Percentiles rank a stretch among this genome's conserved stretches.
phyloP scores from a whole-genome alignment of 305 asterid genomes.

The Fraxinus greggii region DNA sequence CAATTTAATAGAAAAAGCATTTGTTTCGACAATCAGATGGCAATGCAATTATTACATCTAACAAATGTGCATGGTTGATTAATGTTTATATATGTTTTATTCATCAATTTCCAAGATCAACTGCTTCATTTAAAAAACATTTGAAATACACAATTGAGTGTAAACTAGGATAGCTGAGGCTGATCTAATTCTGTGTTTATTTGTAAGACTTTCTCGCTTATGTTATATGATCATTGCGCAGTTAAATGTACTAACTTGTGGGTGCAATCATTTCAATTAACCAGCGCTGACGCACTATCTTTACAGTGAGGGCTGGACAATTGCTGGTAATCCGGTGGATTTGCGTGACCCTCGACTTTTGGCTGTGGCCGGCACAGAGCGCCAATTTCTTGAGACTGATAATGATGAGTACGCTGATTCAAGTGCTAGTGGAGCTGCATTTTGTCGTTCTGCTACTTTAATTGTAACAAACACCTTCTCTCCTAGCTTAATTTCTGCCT shows the following conservation, averaged over 20 bases:
- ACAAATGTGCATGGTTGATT: background rate
- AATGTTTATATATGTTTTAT: background rate
- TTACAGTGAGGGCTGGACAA: conserved; percentile 47
- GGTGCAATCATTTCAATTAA: background rate
- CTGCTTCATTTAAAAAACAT: background rate
- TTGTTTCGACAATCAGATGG: background rate
- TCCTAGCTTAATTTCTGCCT: background rate
- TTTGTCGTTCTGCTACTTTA: conserved; percentile 55
- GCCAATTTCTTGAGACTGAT: conserved; percentile 44
- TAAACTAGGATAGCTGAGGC: background rate
- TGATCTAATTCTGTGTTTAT: background rate
- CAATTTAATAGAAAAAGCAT: background rate
- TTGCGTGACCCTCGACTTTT: conserved; percentile 45
- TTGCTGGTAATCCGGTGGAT: conserved; percentile 44
- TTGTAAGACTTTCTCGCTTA: background rate
- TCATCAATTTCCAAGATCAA: background rate
- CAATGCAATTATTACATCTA: background rate
- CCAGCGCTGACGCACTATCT: background rate
- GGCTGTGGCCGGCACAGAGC: conserved; percentile 51
- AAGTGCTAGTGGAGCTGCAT: conserved; percentile 52
- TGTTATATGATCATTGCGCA: background rate
- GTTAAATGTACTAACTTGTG: background rate
- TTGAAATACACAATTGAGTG: background rate
- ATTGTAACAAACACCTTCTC: conserved; percentile 31
- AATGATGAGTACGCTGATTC: conserved; percentile 48